A percentile compares a stretch with the other conserved stretches of the same genome.
These are phyloP conservation scores for Curvularia sp. DNA, from an alignment of 2,329 filamentous ascomycete species.

Conservation along the genomic window DNA sequence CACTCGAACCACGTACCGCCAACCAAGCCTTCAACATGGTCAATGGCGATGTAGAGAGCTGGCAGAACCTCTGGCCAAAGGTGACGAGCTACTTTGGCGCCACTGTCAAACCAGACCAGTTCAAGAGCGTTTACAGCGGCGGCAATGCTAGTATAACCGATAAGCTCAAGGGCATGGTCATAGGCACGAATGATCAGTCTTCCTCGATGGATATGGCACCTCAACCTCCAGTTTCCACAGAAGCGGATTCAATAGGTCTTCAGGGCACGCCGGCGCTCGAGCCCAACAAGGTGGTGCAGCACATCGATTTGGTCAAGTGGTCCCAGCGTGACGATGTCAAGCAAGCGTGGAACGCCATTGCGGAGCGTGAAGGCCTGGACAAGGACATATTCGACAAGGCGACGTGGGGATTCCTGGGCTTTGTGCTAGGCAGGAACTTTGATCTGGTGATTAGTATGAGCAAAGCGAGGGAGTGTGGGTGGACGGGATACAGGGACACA, in stretches of 20 bases:
- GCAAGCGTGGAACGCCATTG: constrained; percentile 50
- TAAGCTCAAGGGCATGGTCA: background rate
- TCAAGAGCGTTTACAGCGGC: constrained; percentile 9
- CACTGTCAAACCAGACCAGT: constrained; percentile 42
- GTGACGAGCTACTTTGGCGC: constrained; percentile 49
- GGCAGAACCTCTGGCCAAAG: constrained; percentile 55
- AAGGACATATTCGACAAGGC: constrained; percentile 54
- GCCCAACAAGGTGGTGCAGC: constrained; percentile 47
- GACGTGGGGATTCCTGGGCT: constrained; percentile 56
- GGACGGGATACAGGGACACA: constrained; percentile 49
- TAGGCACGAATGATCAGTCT: background rate
- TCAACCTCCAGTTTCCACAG: constrained; percentile 26
- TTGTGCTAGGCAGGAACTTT: constrained; percentile 55
- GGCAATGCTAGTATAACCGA: constrained; percentile 27
- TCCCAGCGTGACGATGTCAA: constrained; percentile 50
- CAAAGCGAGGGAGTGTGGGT: constrained; percentile 57
- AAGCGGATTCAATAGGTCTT: constrained; percentile 24
- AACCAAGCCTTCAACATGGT: constrained; percentile 55
- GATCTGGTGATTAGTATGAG: constrained; percentile 55
- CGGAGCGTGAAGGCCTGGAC: constrained; percentile 47
- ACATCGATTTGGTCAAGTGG: constrained; percentile 55
- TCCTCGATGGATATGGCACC: constrained; percentile 1
- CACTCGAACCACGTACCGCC: constrained; percentile 41
- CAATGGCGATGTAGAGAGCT: constrained; percentile 54
- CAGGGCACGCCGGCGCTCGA: constrained; percentile 12